Evolutionary conservation across 2,329 filamentous ascomycete species (phyloP).

Genomic region (Colletotrichum somersetense): DNA sequence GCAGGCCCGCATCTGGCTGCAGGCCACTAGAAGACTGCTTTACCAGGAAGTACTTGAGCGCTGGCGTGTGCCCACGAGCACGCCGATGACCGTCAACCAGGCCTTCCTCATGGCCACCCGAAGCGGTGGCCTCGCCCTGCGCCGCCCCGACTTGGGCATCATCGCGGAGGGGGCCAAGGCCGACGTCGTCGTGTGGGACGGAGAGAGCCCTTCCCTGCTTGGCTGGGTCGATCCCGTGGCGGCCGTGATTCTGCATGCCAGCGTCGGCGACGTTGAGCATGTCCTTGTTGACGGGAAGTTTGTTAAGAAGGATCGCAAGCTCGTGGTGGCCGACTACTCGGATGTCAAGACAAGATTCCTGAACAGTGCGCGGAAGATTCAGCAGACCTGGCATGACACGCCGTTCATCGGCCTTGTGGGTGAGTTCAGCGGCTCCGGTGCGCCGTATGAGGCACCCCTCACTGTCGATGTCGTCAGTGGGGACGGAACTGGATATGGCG

Average conservation of each 20-base stretch:
- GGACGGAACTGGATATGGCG: slow-evolving; percentile 26
- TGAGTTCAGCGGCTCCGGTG: slow-evolving; percentile 40
- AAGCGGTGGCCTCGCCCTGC: slow-evolving; percentile 63
- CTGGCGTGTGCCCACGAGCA: slow-evolving; percentile 59
- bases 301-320: slow-evolving; percentile 58
- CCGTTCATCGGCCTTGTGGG: slow-evolving; percentile 48
- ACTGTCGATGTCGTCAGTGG: slow-evolving; percentile 23
- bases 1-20: slow-evolving; percentile 68
- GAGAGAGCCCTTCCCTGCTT: slow-evolving; percentile 60
- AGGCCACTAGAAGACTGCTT: slow-evolving; percentile 55
- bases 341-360: slow-evolving; percentile 51
- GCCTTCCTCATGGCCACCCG: slow-evolving; percentile 68
- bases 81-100: slow-evolving; percentile 66
- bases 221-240: slow-evolving; percentile 69
- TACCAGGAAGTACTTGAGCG: slow-evolving; percentile 54
- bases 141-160: slow-evolving; percentile 64
- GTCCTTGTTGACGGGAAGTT: slow-evolving; percentile 65
- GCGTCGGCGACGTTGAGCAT: slow-evolving; percentile 63
- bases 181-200: slow-evolving; percentile 66
- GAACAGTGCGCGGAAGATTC: slow-evolving; percentile 50
- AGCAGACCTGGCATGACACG: slow-evolving; percentile 44
- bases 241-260: slow-evolving; percentile 67
- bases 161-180: slow-evolving; percentile 64
- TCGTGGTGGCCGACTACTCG: slow-evolving; percentile 48
- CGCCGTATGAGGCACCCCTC: slow-evolving; percentile 29